Evolutionary conservation across 2,329 filamentous ascomycete genomes (phyloP).

Genomic region (Colletotrichum salicis): DNA sequence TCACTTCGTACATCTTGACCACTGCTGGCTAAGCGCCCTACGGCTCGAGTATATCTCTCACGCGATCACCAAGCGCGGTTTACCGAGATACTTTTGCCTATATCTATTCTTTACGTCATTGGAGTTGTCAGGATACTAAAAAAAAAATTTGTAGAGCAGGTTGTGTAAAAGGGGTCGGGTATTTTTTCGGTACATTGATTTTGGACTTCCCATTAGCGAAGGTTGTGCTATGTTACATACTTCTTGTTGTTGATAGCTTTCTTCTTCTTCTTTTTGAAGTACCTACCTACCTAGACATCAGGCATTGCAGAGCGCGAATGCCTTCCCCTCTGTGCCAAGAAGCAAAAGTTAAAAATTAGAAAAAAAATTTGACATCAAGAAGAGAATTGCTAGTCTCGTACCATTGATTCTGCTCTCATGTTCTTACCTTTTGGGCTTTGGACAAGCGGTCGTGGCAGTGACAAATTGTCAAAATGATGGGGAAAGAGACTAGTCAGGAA

Average conservation of each 20-base stretch:
- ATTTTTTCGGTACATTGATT: neutral
- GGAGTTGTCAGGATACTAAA: conserved; percentile 14
- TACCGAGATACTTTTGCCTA: neutral
- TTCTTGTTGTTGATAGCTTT: neutral
- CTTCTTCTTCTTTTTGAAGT: neutral
- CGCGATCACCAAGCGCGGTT: neutral
- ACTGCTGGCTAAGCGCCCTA: conserved; percentile 53
- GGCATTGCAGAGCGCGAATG: neutral
- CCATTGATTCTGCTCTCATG: neutral
- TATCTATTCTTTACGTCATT: neutral
- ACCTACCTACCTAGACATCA: neutral
- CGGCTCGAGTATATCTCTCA: neutral
- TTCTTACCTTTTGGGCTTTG: too few relatives aligned
- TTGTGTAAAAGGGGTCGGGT: neutral
- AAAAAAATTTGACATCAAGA: neutral
- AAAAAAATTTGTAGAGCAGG: neutral
- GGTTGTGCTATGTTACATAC: neutral
- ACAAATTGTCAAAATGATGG: neutral
- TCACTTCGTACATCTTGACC: conserved; percentile 67
- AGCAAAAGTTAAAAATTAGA: neutral
- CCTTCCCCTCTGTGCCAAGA: neutral
- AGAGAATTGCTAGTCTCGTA: neutral
- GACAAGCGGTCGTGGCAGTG: neutral
- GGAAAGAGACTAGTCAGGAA: too few relatives aligned
- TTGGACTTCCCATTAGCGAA: neutral